Base-by-base conservation (phyloP, 2,329 filamentous ascomycete genomes). In the Sporothrix globosa region DNA sequence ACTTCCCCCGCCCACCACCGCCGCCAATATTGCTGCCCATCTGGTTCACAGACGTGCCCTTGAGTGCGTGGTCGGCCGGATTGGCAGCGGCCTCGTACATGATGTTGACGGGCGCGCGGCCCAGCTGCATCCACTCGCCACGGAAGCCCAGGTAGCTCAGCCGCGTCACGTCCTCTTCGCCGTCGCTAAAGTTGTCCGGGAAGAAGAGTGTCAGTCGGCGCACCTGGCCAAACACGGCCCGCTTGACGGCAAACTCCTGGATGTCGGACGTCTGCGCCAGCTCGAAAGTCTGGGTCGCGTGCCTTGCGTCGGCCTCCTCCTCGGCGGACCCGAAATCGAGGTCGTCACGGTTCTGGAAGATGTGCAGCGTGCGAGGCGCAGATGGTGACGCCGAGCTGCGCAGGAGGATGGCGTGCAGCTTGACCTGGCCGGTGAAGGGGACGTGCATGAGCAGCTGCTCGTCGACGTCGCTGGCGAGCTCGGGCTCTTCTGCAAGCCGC, bases 401-500 rank as follows among this genome's bases (percentile, higher is more conserved):
- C 71, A 99, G 82, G 30, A 97, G 86, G 77, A 99, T 89, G 34
- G 92, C 90, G 82, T 98, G 94, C 0, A 99, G 89, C 77, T 96
- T 97, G 72, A 97, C 89, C 80, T 97, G 94, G 63, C 92, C 94
- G 1, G 93, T 94, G 82, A 99, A 99, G 91, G 96, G 96, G 50
- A 98, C 87, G 73, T 91, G 90, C 85, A 99, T 92, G 70, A 99
- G 83, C n/a, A 99, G 81, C 82, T 99, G 93, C 83, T 97, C 93
- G 78, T 98, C 96, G 0, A 90, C 89, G 78, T 96, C 92, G 77
- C 93, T 97, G 76, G 86, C 87, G 41, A 99, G 85, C 81, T 96
- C 91, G 0, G 93, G 92, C 75, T 88, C 82, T 3, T 85, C 79
- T 19, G 88, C 80, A 72, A 97, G 80, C 69, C 96, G 85, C 80